Conservation (phyloP, 2,329 filamentous ascomycete genomes). For the Scedosporium apiospermum region DNA sequence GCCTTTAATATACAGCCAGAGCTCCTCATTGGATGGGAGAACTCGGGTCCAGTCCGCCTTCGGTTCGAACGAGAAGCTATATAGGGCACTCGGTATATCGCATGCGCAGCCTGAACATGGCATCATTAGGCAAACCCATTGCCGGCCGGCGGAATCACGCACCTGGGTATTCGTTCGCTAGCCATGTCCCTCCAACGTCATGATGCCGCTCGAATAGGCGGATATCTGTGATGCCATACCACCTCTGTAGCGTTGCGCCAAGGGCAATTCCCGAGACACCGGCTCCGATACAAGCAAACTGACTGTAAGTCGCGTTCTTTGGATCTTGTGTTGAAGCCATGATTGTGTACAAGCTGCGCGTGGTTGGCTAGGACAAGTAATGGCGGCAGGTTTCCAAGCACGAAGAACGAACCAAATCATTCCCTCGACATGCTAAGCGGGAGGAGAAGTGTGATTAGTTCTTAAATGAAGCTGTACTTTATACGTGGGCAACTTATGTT, state of each 20-base stretch:
- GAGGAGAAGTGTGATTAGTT: too few relatives aligned
- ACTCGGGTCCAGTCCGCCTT: conserved; percentile 52
- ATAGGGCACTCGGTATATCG: conserved; percentile 49
- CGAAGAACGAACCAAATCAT: too few relatives aligned
- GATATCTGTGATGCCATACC: conserved; percentile 49
- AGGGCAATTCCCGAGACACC: conserved; percentile 55
- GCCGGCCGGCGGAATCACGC: conserved; percentile 8
- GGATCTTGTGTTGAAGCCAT: too few relatives aligned
- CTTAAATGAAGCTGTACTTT: too few relatives aligned
- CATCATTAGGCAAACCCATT: neutral
- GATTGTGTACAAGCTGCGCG: too few relatives aligned
- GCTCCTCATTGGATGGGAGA: conserved; percentile 45
- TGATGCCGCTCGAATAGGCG: conserved; percentile 49
- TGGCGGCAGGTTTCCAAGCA: too few relatives aligned
- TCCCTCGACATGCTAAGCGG: too few relatives aligned
- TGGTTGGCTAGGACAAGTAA: too few relatives aligned
- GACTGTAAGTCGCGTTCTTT: conserved; percentile 18
- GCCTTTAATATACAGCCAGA: conserved; percentile 43
- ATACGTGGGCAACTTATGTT: too few relatives aligned
- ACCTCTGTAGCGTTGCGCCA: conserved; percentile 47
- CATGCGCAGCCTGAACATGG: conserved; percentile 30
- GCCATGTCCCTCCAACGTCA: conserved; percentile 55
- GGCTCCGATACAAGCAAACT: conserved; percentile 42
- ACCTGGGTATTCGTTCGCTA: conserved; percentile 52
- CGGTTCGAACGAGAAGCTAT: conserved; percentile 51